These are phyloP conservation scores for Ganoderma leucocontextum DNA, from an alignment of 1,284 basidiomycete species.

Conservation along the genomic window DNA sequence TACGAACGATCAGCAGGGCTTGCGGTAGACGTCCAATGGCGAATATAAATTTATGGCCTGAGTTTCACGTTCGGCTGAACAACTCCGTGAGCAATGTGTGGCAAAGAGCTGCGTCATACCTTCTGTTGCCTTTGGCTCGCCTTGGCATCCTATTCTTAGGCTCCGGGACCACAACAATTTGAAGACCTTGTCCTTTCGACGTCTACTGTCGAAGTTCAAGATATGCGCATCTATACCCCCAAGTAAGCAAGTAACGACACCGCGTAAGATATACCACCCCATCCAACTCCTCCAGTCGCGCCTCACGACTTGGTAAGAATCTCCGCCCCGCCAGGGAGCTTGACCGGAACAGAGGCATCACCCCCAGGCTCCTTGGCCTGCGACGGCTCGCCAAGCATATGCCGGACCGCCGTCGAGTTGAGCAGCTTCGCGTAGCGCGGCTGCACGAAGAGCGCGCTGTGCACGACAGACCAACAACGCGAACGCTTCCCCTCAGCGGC, in stretches of 20 bases:
- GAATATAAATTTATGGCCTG: not conserved
- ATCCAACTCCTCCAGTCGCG: not conserved
- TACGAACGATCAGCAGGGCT: not conserved
- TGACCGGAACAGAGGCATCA: conserved; percentile 36
- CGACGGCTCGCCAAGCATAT: conserved; percentile 42
- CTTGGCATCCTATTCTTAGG: not conserved
- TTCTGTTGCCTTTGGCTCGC: not conserved
- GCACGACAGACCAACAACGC: not conserved
- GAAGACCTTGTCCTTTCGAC: not conserved
- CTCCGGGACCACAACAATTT: no score
- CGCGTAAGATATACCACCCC: not conserved
- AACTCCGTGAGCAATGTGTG: not conserved
- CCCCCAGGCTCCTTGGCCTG: conserved; percentile 35
- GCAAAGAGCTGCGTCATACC: not conserved
- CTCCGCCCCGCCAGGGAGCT: conserved; percentile 32
- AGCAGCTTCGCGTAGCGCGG: conserved; percentile 69
- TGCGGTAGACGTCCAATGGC: not conserved
- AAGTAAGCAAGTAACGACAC: not conserved
- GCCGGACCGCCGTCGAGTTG: conserved; percentile 44
- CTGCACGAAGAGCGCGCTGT: conserved; percentile 67
- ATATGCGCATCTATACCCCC: conserved; percentile 2
- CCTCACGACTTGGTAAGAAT: conserved; percentile 23
- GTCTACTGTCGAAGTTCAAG: not conserved
- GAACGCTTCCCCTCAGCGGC: not conserved
- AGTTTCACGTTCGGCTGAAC: not conserved